phyloP scores from a whole-genome alignment of 345 rosid species.

The Kandelia obovata region DNA sequence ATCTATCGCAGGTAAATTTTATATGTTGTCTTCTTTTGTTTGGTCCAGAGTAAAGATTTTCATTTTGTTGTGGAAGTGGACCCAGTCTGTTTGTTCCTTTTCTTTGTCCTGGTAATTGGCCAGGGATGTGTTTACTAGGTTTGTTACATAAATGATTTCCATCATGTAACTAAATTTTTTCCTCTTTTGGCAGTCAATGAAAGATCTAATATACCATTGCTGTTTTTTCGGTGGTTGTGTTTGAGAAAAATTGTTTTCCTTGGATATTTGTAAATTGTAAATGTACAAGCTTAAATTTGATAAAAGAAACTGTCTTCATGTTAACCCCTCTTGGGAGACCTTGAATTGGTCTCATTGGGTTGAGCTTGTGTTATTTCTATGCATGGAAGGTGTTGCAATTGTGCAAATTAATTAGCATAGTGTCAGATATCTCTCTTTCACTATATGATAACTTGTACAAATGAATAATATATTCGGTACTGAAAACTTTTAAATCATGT shows the following conservation, averaged over 20 bases:
- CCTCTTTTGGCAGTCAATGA: not conserved
- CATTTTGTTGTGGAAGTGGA: not conserved
- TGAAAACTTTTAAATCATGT: not conserved
- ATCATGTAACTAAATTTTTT: too few species aligned
- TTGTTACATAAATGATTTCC: not conserved
- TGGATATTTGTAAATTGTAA: not conserved
- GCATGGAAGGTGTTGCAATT: not conserved
- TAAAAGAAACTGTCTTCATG: too few species aligned
- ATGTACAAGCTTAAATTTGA: not conserved
- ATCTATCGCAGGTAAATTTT: constrained; percentile 54
- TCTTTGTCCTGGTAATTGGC: not conserved
- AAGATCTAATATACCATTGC: not conserved
- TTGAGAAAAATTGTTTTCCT: not conserved
- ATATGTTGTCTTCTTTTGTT: not conserved
- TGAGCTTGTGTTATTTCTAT: not conserved
- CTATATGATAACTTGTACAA: not conserved
- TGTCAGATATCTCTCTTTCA: not conserved
- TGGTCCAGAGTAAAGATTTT: not conserved
- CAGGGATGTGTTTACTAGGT: not conserved
- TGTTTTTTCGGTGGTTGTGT: not conserved
- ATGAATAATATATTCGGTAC: not conserved
- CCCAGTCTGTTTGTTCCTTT: not conserved
- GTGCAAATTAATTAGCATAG: not conserved
- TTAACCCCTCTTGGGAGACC: too few species aligned
- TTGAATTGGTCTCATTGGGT: too few species aligned